Percentiles rank a stretch among this genome's conserved stretches.
Conservation (phyloP, 306 rosid species). For the Senna siamea region DNA sequence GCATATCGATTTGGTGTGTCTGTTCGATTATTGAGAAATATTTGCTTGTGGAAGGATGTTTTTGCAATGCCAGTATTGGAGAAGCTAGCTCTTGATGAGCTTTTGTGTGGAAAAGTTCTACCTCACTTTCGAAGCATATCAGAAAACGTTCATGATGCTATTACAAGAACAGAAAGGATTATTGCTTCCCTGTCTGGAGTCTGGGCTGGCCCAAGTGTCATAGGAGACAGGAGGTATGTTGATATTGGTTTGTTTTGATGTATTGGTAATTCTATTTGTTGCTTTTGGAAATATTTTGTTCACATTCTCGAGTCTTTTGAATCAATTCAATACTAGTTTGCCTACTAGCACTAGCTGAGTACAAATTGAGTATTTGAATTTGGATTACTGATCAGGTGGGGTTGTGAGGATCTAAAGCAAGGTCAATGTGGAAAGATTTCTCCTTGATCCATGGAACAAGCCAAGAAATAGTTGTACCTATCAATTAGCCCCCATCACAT, state of each 20-base stretch:
- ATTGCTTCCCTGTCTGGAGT: slow-evolving; percentile 80
- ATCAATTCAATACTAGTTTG: neutral
- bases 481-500: neutral
- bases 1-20: slow-evolving; percentile 90
- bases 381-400: slow-evolving; percentile 10
- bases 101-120: slow-evolving; percentile 75
- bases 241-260: slow-evolving; percentile 1
- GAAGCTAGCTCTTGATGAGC: slow-evolving; percentile 91
- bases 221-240: slow-evolving; percentile 68
- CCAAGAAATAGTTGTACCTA: neutral
- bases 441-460: neutral
- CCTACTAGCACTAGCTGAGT: neutral
- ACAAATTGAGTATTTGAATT: slow-evolving; percentile 14
- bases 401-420: neutral
- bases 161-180: slow-evolving; percentile 86
- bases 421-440: neutral
- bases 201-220: slow-evolving; percentile 80
- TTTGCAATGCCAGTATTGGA: slow-evolving; percentile 77
- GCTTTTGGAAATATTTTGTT: slow-evolving; percentile 25
- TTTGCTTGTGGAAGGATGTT: slow-evolving; percentile 88
- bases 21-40: slow-evolving; percentile 85
- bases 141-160: slow-evolving; percentile 82
- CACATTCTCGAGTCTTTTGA: slow-evolving; percentile 17
- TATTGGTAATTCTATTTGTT: slow-evolving; percentile 21
- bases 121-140: slow-evolving; percentile 85